phyloP scores from a whole-genome alignment of 257 asterid genomes.

The Knoxia roxburghii region DNA sequence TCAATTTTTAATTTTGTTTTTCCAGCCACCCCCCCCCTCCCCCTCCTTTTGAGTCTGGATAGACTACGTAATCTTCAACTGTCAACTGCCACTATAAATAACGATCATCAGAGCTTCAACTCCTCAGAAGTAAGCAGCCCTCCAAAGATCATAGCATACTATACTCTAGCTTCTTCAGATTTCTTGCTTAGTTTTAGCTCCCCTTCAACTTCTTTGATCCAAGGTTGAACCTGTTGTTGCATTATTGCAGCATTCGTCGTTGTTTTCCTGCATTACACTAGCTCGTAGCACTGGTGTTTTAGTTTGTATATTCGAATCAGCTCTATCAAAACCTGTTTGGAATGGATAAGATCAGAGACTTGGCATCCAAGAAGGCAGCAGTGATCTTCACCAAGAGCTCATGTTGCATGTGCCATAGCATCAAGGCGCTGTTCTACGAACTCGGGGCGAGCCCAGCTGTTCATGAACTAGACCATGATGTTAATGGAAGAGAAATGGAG shows the following conservation, averaged over 20 bases:
- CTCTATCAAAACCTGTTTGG: neutral
- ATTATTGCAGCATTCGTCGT: neutral
- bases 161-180: neutral
- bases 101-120: slow-evolving; percentile 22
- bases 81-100: slow-evolving; percentile 55
- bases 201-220: neutral
- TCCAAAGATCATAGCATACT: neutral
- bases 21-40: slow-evolving; percentile 7
- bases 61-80: slow-evolving; percentile 22
- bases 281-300: neutral
- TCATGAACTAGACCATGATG: slow-evolving; percentile 61
- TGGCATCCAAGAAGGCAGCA: slow-evolving; percentile 62
- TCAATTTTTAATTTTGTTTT: neutral
- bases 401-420: slow-evolving; percentile 87
- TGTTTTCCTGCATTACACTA: slow-evolving; percentile 2
- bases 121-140: slow-evolving; percentile 18
- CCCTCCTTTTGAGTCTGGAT: slow-evolving; percentile 22
- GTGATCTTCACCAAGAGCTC: slow-evolving; percentile 84
- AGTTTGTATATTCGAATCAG: neutral
- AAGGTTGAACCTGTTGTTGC: neutral
- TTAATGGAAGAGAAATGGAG: slow-evolving; percentile 61
- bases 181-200: neutral
- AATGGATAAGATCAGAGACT: slow-evolving; percentile 61
- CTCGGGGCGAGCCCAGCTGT: slow-evolving; percentile 76
- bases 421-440: slow-evolving; percentile 66